These are phyloP conservation scores for Fonsecaea nubica DNA, from an alignment of 2,329 filamentous ascomycete genomes.

Conservation along the genomic window DNA sequence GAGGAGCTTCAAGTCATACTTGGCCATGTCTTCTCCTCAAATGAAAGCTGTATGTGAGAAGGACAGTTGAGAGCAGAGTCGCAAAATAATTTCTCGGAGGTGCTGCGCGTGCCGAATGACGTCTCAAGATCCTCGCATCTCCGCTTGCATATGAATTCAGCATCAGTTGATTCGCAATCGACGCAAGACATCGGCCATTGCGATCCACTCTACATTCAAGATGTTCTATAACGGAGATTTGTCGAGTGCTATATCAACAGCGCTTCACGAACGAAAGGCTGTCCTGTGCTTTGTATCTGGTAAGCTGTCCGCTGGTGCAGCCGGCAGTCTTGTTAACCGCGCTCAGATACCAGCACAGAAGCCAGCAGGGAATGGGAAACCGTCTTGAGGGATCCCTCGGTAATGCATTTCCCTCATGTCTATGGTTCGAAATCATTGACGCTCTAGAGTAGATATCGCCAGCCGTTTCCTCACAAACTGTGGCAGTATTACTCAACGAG, in stretches of 20 bases:
- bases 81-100: conserved; percentile 9
- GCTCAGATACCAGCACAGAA: conserved; percentile 69
- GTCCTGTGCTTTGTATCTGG: conserved; percentile 86
- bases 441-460: conserved; percentile 46
- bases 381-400: conserved; percentile 47
- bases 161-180: background rate
- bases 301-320: conserved; percentile 47
- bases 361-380: conserved; percentile 76
- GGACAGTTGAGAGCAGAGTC: background rate
- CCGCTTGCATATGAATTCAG: background rate
- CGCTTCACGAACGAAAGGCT: conserved; percentile 75
- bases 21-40: conserved; percentile 22
- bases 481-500: conserved; percentile 72
- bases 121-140: conserved; percentile 2
- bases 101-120: background rate
- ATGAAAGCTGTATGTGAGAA: background rate
- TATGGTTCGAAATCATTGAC: conserved; percentile 14
- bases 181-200: background rate
- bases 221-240: conserved; percentile 86
- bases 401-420: conserved; percentile 49
- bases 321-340: conserved; percentile 9
- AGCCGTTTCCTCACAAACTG: conserved; percentile 60
- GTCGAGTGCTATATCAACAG: conserved; percentile 78
- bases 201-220: background rate
- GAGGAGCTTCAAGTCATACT: conserved; percentile 28